These are phyloP conservation scores for Penicillium sp. DNA, from an alignment of 2,329 filamentous ascomycete species.

Conservation along the genomic window DNA sequence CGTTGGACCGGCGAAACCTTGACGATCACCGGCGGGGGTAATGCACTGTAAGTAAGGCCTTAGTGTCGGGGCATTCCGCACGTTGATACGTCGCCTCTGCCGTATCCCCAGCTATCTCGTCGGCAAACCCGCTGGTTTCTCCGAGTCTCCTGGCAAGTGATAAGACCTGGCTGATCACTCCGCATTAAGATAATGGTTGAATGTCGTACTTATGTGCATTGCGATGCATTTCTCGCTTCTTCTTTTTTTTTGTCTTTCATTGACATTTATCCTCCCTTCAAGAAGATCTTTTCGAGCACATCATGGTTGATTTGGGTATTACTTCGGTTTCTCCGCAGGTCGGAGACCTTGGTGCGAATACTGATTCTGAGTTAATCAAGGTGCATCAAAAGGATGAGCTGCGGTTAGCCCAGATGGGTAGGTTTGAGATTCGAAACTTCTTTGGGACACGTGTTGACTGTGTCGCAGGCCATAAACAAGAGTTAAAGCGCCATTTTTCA, in stretches of 20 bases:
- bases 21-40: neutral
- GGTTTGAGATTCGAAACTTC: slow-evolving; percentile 2
- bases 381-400: slow-evolving; percentile 41
- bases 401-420: slow-evolving; percentile 49
- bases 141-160: neutral
- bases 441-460: neutral
- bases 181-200: no score
- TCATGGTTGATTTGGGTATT: neutral
- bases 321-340: neutral
- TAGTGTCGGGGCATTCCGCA: neutral
- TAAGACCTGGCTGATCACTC: neutral
- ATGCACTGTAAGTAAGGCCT: neutral
- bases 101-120: neutral
- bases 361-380: slow-evolving; percentile 14
- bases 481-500: slow-evolving; percentile 51
- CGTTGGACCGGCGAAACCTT: neutral
- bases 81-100: slow-evolving; percentile 1
- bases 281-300: neutral
- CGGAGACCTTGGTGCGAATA: neutral
- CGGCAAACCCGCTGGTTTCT: neutral
- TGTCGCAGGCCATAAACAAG: slow-evolving; percentile 47
- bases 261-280: neutral
- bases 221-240: neutral
- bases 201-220: neutral
- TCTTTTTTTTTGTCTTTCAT: neutral